A percentile compares a stretch with the other conserved stretches of the same genome.
Conservation (phyloP, 352 stramenopile genomes). For the Plasmopara viticola region DNA sequence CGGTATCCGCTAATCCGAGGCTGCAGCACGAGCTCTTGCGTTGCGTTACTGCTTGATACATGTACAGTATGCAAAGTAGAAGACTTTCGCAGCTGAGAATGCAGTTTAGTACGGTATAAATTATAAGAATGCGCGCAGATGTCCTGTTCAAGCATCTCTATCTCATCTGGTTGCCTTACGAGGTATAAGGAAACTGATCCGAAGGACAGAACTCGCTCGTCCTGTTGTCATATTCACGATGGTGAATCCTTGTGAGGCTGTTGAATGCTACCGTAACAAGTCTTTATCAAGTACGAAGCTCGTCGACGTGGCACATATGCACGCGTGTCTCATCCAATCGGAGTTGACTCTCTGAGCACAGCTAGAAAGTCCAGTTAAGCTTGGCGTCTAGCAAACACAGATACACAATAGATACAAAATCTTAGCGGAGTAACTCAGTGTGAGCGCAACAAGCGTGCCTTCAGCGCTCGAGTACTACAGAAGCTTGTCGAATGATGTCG, state of each 20-base stretch:
- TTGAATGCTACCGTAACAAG: constrained; percentile 21
- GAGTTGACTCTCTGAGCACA: constrained; percentile 30
- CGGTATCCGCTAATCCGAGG: constrained; percentile 33
- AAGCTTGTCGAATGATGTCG: constrained; percentile 47
- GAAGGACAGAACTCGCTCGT: too few relatives aligned
- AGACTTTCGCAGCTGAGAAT: too few relatives aligned
- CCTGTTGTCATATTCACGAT: constrained; percentile 40
- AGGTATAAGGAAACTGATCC: too few relatives aligned
- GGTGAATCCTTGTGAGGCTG: constrained; percentile 28
- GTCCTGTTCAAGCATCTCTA: too few relatives aligned
- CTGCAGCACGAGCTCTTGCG: constrained; percentile 34
- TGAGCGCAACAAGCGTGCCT: constrained; percentile 14
- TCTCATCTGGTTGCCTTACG: too few relatives aligned
- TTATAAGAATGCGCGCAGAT: too few relatives aligned
- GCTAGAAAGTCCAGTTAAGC: constrained; percentile 60
- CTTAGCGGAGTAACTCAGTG: neutral
- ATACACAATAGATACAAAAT: neutral
- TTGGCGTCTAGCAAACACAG: constrained; percentile 22
- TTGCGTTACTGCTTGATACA: too few relatives aligned
- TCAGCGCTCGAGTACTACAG: constrained; percentile 44
- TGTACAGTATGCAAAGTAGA: too few relatives aligned
- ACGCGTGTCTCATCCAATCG: constrained; percentile 26
- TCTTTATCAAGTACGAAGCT: neutral
- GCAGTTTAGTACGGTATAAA: too few relatives aligned
- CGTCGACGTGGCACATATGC: neutral